A percentile compares a stretch with the other conserved stretches of the same genome.
These are phyloP conservation scores for Hygrocybe punicea DNA, from an alignment of 768 basidiomycete species.

Conservation along the genomic window DNA sequence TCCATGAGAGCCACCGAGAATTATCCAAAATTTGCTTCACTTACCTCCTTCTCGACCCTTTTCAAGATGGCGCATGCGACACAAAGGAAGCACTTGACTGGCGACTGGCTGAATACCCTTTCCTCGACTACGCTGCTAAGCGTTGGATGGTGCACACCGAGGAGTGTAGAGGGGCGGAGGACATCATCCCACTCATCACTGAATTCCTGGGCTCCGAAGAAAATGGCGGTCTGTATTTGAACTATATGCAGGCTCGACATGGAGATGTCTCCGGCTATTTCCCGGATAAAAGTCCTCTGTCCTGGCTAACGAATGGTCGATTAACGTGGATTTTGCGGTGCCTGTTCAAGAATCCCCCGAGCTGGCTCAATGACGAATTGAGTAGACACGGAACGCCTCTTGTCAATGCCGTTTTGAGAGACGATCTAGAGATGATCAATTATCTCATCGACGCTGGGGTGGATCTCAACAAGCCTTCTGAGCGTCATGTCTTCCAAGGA, in stretches of 20 bases:
- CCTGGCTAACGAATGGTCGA: not conserved
- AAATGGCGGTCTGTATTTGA: not conserved
- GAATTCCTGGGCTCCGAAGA: not conserved
- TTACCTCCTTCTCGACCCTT: too few species aligned
- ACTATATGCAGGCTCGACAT: not conserved
- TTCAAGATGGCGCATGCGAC: too few species aligned
- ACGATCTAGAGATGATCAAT: not conserved
- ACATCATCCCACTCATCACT: not conserved
- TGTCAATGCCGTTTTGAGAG: not conserved
- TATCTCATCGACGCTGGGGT: not conserved
- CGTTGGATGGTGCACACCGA: not conserved
- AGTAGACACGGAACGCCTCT: not conserved
- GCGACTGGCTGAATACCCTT: not conserved
- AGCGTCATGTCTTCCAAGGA: not conserved
- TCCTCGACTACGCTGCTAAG: not conserved
- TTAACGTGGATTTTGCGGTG: not conserved
- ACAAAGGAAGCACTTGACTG: too few species aligned
- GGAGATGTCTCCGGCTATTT: not conserved
- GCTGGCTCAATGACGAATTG: not conserved
- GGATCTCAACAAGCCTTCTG: not conserved
- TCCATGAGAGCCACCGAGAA: too few species aligned
- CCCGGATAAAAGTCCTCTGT: not conserved
- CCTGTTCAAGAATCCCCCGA: not conserved
- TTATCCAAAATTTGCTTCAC: too few species aligned
- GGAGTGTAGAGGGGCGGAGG: not conserved